Base-by-base conservation (phyloP, 768 basidiomycete species). In the Tricholoma matsutake region DNA sequence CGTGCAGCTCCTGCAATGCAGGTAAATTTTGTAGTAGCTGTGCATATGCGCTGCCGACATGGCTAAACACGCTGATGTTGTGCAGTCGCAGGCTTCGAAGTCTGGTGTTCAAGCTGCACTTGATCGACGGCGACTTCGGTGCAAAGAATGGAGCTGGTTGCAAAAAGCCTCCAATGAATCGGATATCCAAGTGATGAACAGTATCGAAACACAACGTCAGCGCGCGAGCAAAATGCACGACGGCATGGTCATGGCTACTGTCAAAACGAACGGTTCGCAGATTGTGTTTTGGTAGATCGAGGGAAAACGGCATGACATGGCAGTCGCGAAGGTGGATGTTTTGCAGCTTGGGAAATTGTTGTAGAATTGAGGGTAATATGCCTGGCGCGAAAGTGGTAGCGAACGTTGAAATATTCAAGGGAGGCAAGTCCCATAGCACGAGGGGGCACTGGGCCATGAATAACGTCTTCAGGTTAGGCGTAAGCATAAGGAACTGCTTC, bases 101-200 rank as follows among this genome's bases (percentile, higher is more conserved):
- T 58, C 35, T 65, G 4, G 60, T 60, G 43, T 37, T 63, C 41
- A 43, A 59, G 10, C 56, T 34, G 14, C 62, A 37, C 18, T 57
- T 35, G 6, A 59, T 29, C 32, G 43, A 25, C 5, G 54, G 35
- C 16, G 60, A 22, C 25, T 43, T 64, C 20, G 41, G 58, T 6
- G 52, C 58, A 55, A 72, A 71, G 16, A 54, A 58, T 13, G 72
- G 72, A 4, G 67, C 64, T 32, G 56, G 70, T 22, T 66, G 65
- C 53, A 68, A 65, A 34, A 73, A 62, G 20, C 71, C 69, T 20
- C 72, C 72, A 31, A 72, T 69, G 64, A 71, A 73, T 28, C 69
- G 67, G 25, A 72, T 59, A 56, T 73, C 71, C 28, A 72, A 61
- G 6, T 66, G 58, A 35, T 63, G 60, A 20, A 70, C 68, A 9